Evolutionary conservation across 1,284 basidiomycete species (phyloP), one percentile per base, ranked within the genome.

Genomic region (Schizophyllum commune): DNA sequence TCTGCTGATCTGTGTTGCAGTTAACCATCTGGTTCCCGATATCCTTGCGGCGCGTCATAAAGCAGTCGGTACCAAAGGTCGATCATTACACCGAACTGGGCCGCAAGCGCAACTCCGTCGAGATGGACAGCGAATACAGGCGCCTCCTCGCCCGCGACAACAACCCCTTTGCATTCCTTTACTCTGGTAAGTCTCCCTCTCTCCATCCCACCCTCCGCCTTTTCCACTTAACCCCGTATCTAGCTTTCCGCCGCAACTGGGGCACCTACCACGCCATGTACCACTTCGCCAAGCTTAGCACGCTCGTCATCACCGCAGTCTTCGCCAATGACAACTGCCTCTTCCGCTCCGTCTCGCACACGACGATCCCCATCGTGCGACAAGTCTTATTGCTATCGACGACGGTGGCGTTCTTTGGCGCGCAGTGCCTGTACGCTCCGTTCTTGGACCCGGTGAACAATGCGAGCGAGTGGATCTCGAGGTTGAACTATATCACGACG

Each of bases 361-460:
- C 75, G 7, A 73, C 71, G n/a, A 77, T 91, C 60, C 74, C 79
- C 11, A 72, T 90, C 32, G 75, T 83, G 57, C 85, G 89, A 13
- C 88, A 92, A 68, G 75, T 81, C 32, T 70, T 88, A n/a, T 77
- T 92, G 19, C 74, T 91, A 19, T 67, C 77, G 15, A 79, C 84
- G 32, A 86, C 85, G 68, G 66, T 83, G 11, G 72, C 77, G 11
- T 88, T 89, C 69, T 88, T 91, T 66, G 63, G 80, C 19, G 66
- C 82, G 4, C 88, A 91, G 67, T 84, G 86, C 65, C 66, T 82
- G 55, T 75, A 83, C 59, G 78, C 79, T 1, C 89, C 89, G 0
- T 92, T 91, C 69, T 70, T 86, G 63, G 84, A 92, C 69, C 85
- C 86, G 32, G 82, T 89, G 61, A 83, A 83, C 72, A 93, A 93